Conservation (phyloP, 192 early-diverging fungal species). For the Coemansia furcata region DNA sequence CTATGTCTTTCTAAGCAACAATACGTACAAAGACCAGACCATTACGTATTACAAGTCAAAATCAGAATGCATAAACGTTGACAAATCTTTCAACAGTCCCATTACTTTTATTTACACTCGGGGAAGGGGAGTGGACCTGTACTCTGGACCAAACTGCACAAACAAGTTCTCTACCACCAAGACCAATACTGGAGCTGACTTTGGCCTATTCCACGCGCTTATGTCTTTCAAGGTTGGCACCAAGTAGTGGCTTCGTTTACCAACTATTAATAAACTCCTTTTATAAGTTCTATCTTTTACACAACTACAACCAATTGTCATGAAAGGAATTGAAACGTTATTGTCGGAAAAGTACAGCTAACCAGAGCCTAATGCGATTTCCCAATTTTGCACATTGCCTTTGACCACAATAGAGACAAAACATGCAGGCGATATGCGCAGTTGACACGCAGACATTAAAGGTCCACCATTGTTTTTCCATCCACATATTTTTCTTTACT, state of each 20-base stretch:
- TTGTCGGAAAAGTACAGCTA: not conserved
- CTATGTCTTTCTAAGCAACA: not conserved
- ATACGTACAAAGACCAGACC: not conserved
- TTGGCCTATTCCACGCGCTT: not conserved
- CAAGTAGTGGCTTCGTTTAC: not conserved
- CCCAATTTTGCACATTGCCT: not conserved
- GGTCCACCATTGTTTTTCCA: not conserved
- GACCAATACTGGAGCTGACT: not conserved
- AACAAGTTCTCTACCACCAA: not conserved
- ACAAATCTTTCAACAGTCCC: not conserved
- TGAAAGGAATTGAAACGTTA: too few species aligned
- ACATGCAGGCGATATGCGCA: not conserved
- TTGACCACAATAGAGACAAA: not conserved
- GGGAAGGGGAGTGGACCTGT: not conserved
- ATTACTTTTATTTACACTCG: not conserved
- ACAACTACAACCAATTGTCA: too few species aligned
- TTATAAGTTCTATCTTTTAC: too few species aligned
- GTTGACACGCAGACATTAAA: not conserved
- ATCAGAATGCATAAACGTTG: not conserved
- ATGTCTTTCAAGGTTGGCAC: not conserved
- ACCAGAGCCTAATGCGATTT: not conserved
- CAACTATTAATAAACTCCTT: too few species aligned
- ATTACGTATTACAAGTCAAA: not conserved
- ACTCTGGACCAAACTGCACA: not conserved
- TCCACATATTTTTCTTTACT: not conserved